Evolutionary conservation across 1,284 basidiomycete species (phyloP), one percentile per base, ranked within the genome.

Genomic region (Cutaneotrichosporon cavernicola): DNA sequence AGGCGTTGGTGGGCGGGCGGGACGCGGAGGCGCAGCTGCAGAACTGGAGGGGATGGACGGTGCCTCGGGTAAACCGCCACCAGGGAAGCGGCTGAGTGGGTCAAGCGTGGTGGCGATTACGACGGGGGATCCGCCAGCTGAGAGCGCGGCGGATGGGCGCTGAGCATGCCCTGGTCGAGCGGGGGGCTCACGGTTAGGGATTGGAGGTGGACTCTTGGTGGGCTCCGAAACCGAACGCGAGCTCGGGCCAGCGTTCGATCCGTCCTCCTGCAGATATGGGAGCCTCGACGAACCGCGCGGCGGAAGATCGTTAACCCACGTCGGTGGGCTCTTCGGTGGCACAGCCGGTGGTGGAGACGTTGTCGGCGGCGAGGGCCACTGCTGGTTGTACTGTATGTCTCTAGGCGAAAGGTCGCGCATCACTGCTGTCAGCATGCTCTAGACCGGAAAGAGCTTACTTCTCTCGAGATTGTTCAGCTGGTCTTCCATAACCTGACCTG

Each of bases 401-500:
- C 75, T 71, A 2, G 80, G 80, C 2, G 77, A 78, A 13, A 81
- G 64, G 36, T 72, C 70, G 18, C 76, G 74, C 72, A 81, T 74
- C 62, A 78, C 79, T 80, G 59, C 5, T 11, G 46, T 58, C 22
- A 60, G 50, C 8, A 26, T 6, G 3, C 18, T 18, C 4, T 6
- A n/a, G 14, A 4, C 7, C 34, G 4, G 22, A 26, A 1, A 26
- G 26, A 22, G 47, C 62, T 63, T 31, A 63, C 62, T 73, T 67
- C 69, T 71, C 67, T 81, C 80, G 11, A 81, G 69, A 58, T 74
- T 70, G 63, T 77, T 77, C 46, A 81, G 67, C 64, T 80, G 73
- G 26, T 80, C 77, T 22, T 72, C 73, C 76, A 81, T 80, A 51
- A 81, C 74, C 21, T 79, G 40, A 2, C 76, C 76, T 60, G 77